phyloP scores from a whole-genome alignment of 495 filamentous ascomycete genomes.

The Aspergillus egyptiacus region DNA sequence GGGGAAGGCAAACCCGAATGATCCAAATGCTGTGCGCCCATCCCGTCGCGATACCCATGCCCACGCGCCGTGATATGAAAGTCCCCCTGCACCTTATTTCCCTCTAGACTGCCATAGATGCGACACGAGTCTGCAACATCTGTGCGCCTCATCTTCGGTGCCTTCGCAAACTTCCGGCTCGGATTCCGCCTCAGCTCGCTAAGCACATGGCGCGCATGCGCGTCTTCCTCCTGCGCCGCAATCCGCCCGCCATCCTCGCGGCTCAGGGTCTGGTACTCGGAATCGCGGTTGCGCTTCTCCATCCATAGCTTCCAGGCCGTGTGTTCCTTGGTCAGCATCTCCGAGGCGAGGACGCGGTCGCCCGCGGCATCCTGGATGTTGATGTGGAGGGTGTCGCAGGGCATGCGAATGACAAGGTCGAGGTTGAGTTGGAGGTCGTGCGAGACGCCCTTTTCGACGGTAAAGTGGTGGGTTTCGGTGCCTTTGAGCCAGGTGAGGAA shows the following conservation, averaged over 20 bases:
- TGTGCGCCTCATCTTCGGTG: slow-evolving; percentile 57
- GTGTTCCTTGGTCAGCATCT: slow-evolving; percentile 64
- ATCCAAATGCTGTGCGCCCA: slow-evolving; percentile 78
- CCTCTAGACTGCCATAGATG: slow-evolving; percentile 81
- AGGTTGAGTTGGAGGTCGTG: slow-evolving; percentile 90
- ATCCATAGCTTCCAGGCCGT: slow-evolving; percentile 82
- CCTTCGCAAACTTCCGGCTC: slow-evolving; percentile 58
- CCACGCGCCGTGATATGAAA: slow-evolving; percentile 96
- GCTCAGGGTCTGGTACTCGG: slow-evolving; percentile 49
- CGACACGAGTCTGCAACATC: slow-evolving; percentile 61
- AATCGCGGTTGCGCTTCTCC: slow-evolving; percentile 63
- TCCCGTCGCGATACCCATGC: slow-evolving; percentile 81
- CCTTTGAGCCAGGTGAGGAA: slow-evolving; percentile 76
- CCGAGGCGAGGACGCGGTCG: slow-evolving; percentile 80
- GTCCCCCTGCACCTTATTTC: slow-evolving; percentile 96
- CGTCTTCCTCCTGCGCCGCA: slow-evolving; percentile 44
- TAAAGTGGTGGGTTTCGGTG: slow-evolving; percentile 78
- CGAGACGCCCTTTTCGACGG: slow-evolving; percentile 86
- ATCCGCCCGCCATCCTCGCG: slow-evolving; percentile 41
- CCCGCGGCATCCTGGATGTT: slow-evolving; percentile 97
- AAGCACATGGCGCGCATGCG: slow-evolving; percentile 49
- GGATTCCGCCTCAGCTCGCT: slow-evolving; percentile 36
- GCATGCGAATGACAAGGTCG: slow-evolving; percentile 89
- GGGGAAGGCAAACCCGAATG: slow-evolving; percentile 57
- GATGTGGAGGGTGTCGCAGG: slow-evolving; percentile 79